Base-by-base conservation (phyloP, 2,329 filamentous ascomycete genomes). In the Metarhizium rileyi region DNA sequence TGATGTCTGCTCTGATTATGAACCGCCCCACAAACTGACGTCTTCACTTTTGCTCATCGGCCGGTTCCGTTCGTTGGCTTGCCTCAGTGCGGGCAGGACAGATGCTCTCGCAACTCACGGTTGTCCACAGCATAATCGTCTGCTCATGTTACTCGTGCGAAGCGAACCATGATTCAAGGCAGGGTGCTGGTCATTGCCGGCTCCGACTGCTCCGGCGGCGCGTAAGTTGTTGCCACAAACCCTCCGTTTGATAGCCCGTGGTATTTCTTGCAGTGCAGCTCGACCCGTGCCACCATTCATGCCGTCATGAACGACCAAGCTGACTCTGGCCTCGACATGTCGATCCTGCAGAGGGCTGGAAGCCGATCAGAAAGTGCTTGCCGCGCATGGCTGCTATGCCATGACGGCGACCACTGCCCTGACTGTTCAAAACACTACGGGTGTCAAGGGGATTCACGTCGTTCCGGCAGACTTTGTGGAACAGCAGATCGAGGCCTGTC, bases 351-450 rank as follows among this genome's bases (percentile, higher is more conserved):
- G 90, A 50, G 93, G 91, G 47, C 80, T 98, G 30, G 91, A 98
- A 67, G 93, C 91, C 36, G 91, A 97, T 65, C 90, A 97, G 63
- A 95, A 95, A 66, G 90, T 95, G 53, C 85, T 95, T 53, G 86
- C 90, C 42, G 88, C 87, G 18, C 90, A 97, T 77, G 84, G 86
- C 52, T 93, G 87, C 70, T 97, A 97, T 74, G 90, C 89, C 52
- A 94, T 96, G 83, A 96, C 91, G 46, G 89, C 90, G 22, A 96
- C 91, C 9, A 94, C 91, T 14, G 91, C 91, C 20, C 72, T 98
- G 62, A 98, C 93, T n/a, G 90, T 89, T 16, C 93, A 97, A 63
- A 95, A 97, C 67, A 98, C 93, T 0, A 75, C 79, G 48, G 89
- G 89, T 4, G 90, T 97, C 14, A 75, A 81, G 53, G 88, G 78